A percentile compares a stretch with the other conserved stretches of the same genome.
phyloP scores from a whole-genome alignment of 2,329 filamentous ascomycete species.

The Xylariaceae sp. region DNA sequence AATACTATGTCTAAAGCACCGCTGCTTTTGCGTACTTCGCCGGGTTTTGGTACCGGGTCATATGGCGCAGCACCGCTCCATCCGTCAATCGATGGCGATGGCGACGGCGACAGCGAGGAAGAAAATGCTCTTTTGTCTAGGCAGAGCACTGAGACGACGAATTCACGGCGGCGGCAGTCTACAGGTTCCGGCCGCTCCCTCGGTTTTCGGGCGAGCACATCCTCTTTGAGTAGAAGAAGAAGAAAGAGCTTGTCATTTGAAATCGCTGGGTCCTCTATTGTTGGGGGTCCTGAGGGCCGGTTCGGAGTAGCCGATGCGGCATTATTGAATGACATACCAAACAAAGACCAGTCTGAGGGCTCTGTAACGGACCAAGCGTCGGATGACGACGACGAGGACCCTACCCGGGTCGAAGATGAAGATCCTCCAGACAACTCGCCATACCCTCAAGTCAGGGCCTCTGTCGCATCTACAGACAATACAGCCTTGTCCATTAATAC shows the following conservation, averaged over 20 bases:
- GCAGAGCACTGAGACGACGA: slow-evolving; percentile 23
- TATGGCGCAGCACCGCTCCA: slow-evolving; percentile 55
- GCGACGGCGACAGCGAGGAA: slow-evolving; percentile 26
- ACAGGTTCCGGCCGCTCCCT: slow-evolving; percentile 21
- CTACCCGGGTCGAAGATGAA: slow-evolving; percentile 38
- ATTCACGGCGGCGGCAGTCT: slow-evolving; percentile 23
- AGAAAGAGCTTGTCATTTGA: slow-evolving; percentile 44
- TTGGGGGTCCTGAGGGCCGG: slow-evolving; percentile 50
- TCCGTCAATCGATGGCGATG: slow-evolving; percentile 34
- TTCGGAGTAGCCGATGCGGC: slow-evolving; percentile 49
- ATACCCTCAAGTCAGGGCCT: slow-evolving; percentile 75
- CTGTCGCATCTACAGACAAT: slow-evolving; percentile 72
- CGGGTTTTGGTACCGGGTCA: slow-evolving; percentile 56
- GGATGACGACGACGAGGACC: slow-evolving; percentile 29
- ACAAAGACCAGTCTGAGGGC: slow-evolving; percentile 37
- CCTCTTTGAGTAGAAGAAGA: slow-evolving; percentile 26
- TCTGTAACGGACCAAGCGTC: slow-evolving; percentile 23
- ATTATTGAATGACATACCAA: slow-evolving; percentile 42
- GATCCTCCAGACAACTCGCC: slow-evolving; percentile 66
- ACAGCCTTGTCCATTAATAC: slow-evolving; percentile 78
- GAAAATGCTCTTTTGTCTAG: slow-evolving; percentile 18
- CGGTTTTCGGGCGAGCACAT: slow-evolving; percentile 24
- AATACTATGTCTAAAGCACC: slow-evolving; percentile 44
- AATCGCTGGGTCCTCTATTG: slow-evolving; percentile 48
- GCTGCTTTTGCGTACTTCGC: slow-evolving; percentile 56